Percentiles rank a stretch among this genome's conserved stretches.
These are phyloP conservation scores for Aspergillus niger DNA, from an alignment of 2,329 filamentous ascomycete species.

Conservation along the genomic window DNA sequence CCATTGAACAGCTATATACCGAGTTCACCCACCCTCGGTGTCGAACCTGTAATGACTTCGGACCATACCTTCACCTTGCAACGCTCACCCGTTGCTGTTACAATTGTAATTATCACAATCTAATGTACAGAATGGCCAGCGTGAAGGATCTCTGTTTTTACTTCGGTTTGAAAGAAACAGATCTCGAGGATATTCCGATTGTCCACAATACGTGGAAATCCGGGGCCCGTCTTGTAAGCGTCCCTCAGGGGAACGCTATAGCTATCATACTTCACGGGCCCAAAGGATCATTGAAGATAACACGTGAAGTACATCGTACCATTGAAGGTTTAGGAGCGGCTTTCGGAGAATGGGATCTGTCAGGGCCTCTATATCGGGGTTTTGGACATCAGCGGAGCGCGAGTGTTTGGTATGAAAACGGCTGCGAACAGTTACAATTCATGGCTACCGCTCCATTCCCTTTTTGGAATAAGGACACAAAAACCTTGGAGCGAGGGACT, in stretches of 20 bases:
- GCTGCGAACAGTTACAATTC: too few species aligned
- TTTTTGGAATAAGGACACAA: slow-evolving; percentile 11
- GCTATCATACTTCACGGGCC: slow-evolving; percentile 5
- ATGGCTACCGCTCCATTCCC: slow-evolving; percentile 10
- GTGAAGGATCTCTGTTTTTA: too few species aligned
- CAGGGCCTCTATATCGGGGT: too few species aligned
- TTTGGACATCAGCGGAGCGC: too few species aligned
- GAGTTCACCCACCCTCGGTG: too few species aligned
- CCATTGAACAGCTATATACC: too few species aligned
- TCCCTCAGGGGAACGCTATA: slow-evolving; percentile 5
- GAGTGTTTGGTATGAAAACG: background rate
- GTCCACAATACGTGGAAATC: background rate
- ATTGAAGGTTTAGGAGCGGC: background rate
- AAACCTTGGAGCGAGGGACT: slow-evolving; percentile 7
- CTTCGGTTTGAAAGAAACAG: background rate
- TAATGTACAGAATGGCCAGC: too few species aligned
- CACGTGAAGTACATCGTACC: background rate
- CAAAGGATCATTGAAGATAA: background rate
- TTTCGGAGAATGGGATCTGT: background rate
- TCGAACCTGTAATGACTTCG: too few species aligned
- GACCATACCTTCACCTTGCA: too few species aligned
- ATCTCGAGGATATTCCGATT: slow-evolving; percentile 6
- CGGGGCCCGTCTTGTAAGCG: background rate
- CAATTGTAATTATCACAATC: too few species aligned
- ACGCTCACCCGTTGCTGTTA: too few species aligned